Evolutionary conservation across 257 asterid species (phyloP).

Genomic region (Rubia yunnanensis): DNA sequence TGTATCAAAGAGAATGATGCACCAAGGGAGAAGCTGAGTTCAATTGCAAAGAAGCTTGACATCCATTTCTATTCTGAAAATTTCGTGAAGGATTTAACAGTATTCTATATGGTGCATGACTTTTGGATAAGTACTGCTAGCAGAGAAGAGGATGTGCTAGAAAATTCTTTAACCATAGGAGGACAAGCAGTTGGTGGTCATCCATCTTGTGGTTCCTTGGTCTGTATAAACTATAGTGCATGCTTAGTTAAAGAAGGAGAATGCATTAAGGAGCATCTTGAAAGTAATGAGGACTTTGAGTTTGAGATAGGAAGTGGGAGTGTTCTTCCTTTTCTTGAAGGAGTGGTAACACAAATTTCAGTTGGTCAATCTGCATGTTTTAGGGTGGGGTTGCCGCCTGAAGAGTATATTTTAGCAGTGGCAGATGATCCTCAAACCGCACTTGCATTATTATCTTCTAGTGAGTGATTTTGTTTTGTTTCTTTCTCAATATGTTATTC

Average conservation of each 20-base stretch:
- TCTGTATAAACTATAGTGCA: constrained; percentile 50
- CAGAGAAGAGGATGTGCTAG: constrained; percentile 14
- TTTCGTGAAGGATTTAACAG: constrained; percentile 39
- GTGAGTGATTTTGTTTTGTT: constrained; percentile 29
- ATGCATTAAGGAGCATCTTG: constrained; percentile 48
- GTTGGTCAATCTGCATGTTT: constrained; percentile 69
- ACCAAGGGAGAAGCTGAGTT: constrained; percentile 35
- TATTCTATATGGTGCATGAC: constrained; percentile 39
- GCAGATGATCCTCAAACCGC: constrained; percentile 40
- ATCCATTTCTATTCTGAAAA: constrained; percentile 39
- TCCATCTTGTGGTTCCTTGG: constrained; percentile 64
- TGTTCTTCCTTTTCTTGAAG: constrained; percentile 56
- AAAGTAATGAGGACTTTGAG: constrained; percentile 80
- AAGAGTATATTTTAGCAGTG: constrained; percentile 64
- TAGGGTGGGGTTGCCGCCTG: constrained; percentile 50
- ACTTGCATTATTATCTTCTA: constrained; percentile 40
- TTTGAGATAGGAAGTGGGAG: constrained; percentile 86
- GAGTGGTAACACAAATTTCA: constrained; percentile 57
- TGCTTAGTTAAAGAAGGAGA: constrained; percentile 43
- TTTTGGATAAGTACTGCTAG: constrained; percentile 17
- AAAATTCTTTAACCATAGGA: constrained; percentile 23
- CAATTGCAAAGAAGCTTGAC: constrained; percentile 39
- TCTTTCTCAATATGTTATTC: neutral
- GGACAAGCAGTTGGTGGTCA: constrained; percentile 44
- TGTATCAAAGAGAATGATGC: constrained; percentile 40